Base-by-base conservation (phyloP, 768 basidiomycete genomes). In the Gymnopilus junonius region DNA sequence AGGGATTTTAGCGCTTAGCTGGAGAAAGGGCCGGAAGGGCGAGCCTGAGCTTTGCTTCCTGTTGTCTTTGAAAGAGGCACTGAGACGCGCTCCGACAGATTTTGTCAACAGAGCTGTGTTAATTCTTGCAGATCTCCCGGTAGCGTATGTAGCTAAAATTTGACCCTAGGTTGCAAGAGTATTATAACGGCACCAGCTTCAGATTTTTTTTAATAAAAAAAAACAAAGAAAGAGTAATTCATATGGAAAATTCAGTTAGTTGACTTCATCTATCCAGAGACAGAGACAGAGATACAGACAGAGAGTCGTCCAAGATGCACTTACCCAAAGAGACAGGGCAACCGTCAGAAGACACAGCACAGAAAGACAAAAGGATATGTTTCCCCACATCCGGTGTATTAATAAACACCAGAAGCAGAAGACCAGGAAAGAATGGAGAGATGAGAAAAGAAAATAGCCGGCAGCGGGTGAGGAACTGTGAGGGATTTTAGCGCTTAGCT, bases 1-100 rank as follows among this genome's bases (percentile, higher is more conserved):
- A 55, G 54, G 54, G 54, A 55, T 20, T 55, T 55, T 55, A 40
- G 54, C 54, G 54, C 21, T 40, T 55, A 55, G 54, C 54, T 55
- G 23, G 21, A 15, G 17, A 15, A n/a, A 6, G 6, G 6, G 39
- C 7, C 34, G 34, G 34, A 12, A 35, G 34, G 34, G 12, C 7
- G 34, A 35, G 34, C 12, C 12, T 35, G 34, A n/a, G n/a, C n/a
- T n/a, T n/a, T n/a, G n/a, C n/a, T n/a, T n/a, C n/a, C n/a, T n/a
- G n/a, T n/a, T n/a, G n/a, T n/a, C n/a, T n/a, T n/a, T n/a, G n/a
- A n/a, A n/a, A n/a, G n/a, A n/a, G n/a, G 40, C 20, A 6, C n/a
- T 42, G 20, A n/a, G 40, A 7, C 5, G 40, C 5, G n/a, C 17
- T 5, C 17, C 20, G 40, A 42, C 40, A 42, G 40, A 42, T 42